These are phyloP conservation scores for Fraxinus excelsior DNA, from an alignment of 257 asterid genomes.

Conservation along the genomic window DNA sequence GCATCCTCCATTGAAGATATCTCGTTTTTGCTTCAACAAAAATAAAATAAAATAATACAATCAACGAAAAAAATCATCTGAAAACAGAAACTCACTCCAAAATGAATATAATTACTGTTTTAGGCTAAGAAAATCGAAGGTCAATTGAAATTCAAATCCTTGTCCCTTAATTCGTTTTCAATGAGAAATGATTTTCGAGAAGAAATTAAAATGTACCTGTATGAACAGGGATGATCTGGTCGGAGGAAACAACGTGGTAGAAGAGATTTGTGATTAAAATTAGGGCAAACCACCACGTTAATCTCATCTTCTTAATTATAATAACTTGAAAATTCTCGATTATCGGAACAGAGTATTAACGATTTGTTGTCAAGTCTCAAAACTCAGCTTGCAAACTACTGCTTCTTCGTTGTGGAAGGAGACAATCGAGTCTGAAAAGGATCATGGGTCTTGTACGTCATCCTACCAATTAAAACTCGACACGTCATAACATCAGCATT, in stretches of 20 bases:
- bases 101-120: background rate
- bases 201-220: constrained; percentile 16
- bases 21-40: background rate
- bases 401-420: background rate
- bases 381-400: background rate
- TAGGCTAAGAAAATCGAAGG: background rate
- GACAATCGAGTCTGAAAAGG: background rate
- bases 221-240: constrained; percentile 24
- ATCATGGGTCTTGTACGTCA: background rate
- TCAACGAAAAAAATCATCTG: background rate
- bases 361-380: background rate
- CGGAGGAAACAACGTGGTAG: background rate
- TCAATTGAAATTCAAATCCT: background rate
- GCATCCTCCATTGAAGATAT: background rate
- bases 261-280: constrained; percentile 3
- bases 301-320: constrained; percentile 7
- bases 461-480: background rate
- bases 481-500: background rate
- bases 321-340: background rate
- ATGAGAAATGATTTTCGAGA: background rate
- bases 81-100: background rate
- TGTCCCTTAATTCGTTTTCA: background rate
- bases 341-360: background rate
- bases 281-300: background rate
- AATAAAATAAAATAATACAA: too few species aligned